Conservation (phyloP, 768 basidiomycete genomes). For the Mycena capillaripes region DNA sequence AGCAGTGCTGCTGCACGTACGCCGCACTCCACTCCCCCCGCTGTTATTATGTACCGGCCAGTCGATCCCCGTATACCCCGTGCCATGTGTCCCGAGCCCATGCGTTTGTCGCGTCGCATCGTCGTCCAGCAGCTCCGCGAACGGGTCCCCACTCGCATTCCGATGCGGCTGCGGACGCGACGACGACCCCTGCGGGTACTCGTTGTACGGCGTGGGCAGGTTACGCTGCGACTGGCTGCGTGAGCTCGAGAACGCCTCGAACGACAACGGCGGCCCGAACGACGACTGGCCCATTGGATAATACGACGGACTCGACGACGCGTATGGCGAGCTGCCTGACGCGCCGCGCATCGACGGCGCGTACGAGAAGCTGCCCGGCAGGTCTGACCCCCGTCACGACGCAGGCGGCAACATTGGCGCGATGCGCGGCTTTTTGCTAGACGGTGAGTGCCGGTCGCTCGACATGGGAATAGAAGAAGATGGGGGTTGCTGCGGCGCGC, state of each 20-base stretch:
- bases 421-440: constrained; percentile 35
- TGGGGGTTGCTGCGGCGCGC: constrained; percentile 11
- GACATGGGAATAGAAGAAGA: constrained; percentile 27
- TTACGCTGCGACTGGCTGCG: constrained; percentile 19
- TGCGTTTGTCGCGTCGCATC: constrained; percentile 22
- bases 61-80: constrained; percentile 28
- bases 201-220: constrained; percentile 17
- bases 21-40: constrained; percentile 14
- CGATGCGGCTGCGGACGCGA: constrained; percentile 24
- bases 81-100: neutral
- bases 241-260: constrained; percentile 19
- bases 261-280: constrained; percentile 27
- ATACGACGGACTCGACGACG: constrained; percentile 17
- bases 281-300: constrained; percentile 18
- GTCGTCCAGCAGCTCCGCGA: constrained; percentile 32
- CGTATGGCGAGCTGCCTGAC: constrained; percentile 26
- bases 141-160: constrained; percentile 31
- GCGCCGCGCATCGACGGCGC: constrained; percentile 34
- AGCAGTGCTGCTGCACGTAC: constrained; percentile 1
- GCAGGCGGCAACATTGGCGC: constrained; percentile 33
- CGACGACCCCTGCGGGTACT: constrained; percentile 19
- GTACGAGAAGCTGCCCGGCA: constrained; percentile 30
- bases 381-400: neutral
- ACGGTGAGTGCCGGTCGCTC: constrained; percentile 35
- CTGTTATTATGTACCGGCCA: constrained; percentile 36